These are phyloP conservation scores for Tricladium varicosporioides DNA, from an alignment of 2,329 filamentous ascomycete species.

Conservation along the genomic window DNA sequence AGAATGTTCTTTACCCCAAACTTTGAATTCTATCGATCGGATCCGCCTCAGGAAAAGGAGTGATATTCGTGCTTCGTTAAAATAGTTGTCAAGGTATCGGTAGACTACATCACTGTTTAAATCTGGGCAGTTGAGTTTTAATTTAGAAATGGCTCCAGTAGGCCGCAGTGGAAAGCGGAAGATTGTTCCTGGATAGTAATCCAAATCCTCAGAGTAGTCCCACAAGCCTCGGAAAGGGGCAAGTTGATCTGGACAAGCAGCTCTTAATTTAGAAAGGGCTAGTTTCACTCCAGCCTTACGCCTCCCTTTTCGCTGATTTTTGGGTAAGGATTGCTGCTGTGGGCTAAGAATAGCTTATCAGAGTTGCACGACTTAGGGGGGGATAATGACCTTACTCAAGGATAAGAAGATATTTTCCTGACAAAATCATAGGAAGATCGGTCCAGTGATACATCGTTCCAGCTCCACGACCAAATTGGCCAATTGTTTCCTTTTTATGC, in stretches of 20 bases:
- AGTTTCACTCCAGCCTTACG: slow-evolving; percentile 26
- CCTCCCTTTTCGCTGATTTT: slow-evolving; percentile 15
- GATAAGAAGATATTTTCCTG: slow-evolving; percentile 33
- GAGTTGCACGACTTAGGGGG: too few relatives aligned
- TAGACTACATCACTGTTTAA: slow-evolving; percentile 6
- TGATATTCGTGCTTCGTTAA: slow-evolving; percentile 27
- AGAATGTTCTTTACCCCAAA: slow-evolving; percentile 10
- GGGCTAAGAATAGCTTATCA: slow-evolving; percentile 9
- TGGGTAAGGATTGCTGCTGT: slow-evolving; percentile 26
- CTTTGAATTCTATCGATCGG: slow-evolving; percentile 19
- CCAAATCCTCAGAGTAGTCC: slow-evolving; percentile 18
- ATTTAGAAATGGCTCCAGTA: background rate
- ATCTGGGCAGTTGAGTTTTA: slow-evolving; percentile 8
- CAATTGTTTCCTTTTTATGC: slow-evolving; percentile 30
- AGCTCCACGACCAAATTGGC: slow-evolving; percentile 36
- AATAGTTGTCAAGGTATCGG: slow-evolving; percentile 19
- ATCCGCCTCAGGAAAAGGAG: slow-evolving; percentile 26
- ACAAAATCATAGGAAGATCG: slow-evolving; percentile 36
- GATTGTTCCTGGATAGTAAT: slow-evolving; percentile 27
- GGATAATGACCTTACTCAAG: slow-evolving; percentile 24
- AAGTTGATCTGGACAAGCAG: slow-evolving; percentile 22
- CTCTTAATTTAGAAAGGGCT: slow-evolving; percentile 20
- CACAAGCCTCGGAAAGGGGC: slow-evolving; percentile 26
- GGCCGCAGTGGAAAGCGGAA: slow-evolving; percentile 30
- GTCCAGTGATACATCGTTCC: slow-evolving; percentile 39